Evolutionary conservation across 2,329 filamentous ascomycete species (phyloP).

Genomic region (Byssothecium circinans): DNA sequence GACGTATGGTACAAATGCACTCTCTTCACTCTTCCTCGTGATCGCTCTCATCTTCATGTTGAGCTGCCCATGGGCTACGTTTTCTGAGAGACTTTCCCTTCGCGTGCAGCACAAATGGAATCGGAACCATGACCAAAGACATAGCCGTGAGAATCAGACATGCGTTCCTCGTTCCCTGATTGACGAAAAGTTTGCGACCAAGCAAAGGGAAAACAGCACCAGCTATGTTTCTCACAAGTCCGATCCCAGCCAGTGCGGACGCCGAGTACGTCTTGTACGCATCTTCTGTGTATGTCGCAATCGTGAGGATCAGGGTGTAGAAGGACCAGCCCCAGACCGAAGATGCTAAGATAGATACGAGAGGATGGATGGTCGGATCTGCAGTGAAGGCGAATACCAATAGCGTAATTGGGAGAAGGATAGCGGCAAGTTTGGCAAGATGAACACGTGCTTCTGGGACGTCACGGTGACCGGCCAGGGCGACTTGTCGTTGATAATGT

Average conservation of each 20-base stretch:
- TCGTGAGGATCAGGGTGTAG: constrained; percentile 55
- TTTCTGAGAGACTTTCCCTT: constrained; percentile 39
- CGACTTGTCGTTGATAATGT: constrained; percentile 45
- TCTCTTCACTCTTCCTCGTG: constrained; percentile 4
- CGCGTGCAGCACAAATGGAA: constrained; percentile 38
- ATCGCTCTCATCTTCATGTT: constrained; percentile 41
- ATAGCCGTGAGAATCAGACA: constrained; percentile 32
- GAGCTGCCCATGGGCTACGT: constrained; percentile 44
- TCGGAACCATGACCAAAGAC: constrained; percentile 32
- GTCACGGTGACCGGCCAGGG: constrained; percentile 34
- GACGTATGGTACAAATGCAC: neutral
- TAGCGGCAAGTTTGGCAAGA: constrained; percentile 44
- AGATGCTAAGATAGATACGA: constrained; percentile 54
- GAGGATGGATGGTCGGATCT: constrained; percentile 27
- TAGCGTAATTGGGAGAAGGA: constrained; percentile 40
- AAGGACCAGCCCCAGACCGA: constrained; percentile 56
- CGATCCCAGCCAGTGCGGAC: constrained; percentile 47
- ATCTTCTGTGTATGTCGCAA: constrained; percentile 54
- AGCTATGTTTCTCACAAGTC: constrained; percentile 43
- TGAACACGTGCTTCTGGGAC: constrained; percentile 49
- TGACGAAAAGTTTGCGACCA: constrained; percentile 33
- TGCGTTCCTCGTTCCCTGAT: constrained; percentile 34
- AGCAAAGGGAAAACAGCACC: constrained; percentile 40
- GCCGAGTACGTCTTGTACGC: constrained; percentile 51
- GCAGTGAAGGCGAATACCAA: constrained; percentile 43